A percentile compares a stretch with the other conserved stretches of the same genome.
Conservation (phyloP, 2,329 filamentous ascomycete species). For the Aspergillus pseudoglaucus region DNA sequence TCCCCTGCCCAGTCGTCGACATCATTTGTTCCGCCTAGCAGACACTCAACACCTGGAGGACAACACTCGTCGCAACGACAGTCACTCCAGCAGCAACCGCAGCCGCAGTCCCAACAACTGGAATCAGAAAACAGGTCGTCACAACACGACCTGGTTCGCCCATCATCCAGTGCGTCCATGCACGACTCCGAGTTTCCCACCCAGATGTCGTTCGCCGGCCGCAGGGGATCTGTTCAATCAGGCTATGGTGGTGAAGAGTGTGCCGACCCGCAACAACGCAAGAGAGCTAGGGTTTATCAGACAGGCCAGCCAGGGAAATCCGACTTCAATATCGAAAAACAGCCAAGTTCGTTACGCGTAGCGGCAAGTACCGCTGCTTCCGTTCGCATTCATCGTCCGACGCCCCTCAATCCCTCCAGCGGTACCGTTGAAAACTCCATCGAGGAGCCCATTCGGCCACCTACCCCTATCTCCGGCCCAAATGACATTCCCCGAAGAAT, state of each 20-base stretch:
- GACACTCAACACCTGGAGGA: constrained; percentile 32
- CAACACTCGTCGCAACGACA: constrained; percentile 11
- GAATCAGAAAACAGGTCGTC: constrained; percentile 17
- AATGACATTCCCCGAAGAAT: constrained; percentile 24
- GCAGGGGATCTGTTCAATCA: constrained; percentile 36
- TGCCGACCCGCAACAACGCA: constrained; percentile 56
- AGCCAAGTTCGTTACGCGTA: constrained; percentile 76
- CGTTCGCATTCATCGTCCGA: constrained; percentile 73
- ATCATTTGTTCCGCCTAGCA: constrained; percentile 22
- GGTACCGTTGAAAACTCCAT: constrained; percentile 24
- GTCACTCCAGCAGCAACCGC: constrained; percentile 16
- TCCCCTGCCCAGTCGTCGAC: constrained; percentile 32
- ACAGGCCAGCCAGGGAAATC: constrained; percentile 64
- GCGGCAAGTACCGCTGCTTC: constrained; percentile 86
- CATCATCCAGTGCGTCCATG: constrained; percentile 56
- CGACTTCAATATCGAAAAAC: constrained; percentile 61
- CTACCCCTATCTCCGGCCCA: constrained; percentile 37
- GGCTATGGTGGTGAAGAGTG: constrained; percentile 70
- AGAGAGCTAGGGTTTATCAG: constrained; percentile 71
- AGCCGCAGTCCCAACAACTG: constrained; percentile 18
- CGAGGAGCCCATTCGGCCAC: constrained; percentile 42
- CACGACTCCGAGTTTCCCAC: constrained; percentile 29
- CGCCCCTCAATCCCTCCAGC: constrained; percentile 41
- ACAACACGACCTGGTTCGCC: constrained; percentile 49
- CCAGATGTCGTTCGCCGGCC: constrained; percentile 17